Evolutionary conservation across 2,329 filamentous ascomycete species (phyloP).

Genomic region (Xylaria sp.): DNA sequence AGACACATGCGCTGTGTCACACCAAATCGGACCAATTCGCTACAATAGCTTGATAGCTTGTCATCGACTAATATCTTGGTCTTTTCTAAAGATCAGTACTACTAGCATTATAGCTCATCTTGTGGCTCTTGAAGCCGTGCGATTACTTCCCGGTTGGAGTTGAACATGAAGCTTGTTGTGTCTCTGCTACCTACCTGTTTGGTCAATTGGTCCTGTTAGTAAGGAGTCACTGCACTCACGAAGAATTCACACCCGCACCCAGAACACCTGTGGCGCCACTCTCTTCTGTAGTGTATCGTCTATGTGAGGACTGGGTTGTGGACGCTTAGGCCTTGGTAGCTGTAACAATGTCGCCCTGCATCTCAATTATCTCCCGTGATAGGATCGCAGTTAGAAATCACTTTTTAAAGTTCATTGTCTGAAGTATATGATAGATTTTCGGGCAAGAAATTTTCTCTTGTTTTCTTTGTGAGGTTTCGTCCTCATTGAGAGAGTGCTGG

Average conservation of each 20-base stretch:
- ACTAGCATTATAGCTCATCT: background rate
- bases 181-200: background rate
- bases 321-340: background rate
- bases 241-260: background rate
- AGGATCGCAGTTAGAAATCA: background rate
- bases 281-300: background rate
- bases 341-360: background rate
- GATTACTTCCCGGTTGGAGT: background rate
- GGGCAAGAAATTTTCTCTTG: too few relatives aligned
- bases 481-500: too few relatives aligned
- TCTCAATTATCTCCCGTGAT: background rate
- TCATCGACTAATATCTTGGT: constrained; percentile 1
- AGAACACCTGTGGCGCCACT: background rate
- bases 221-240: background rate
- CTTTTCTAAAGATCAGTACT: background rate
- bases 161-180: background rate
- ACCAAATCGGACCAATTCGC: background rate
- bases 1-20: constrained; percentile 10
- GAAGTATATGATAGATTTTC: too few relatives aligned
- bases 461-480: too few relatives aligned
- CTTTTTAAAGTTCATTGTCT: too few relatives aligned
- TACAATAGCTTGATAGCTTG: constrained; percentile 1
- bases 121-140: constrained; percentile 9
- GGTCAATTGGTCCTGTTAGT: background rate
- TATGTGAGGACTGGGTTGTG: background rate